Percentiles rank a stretch among this genome's conserved stretches.
These are phyloP conservation scores for Cladosporium sp. DNA, from an alignment of 2,329 filamentous ascomycete species.

Conservation along the genomic window DNA sequence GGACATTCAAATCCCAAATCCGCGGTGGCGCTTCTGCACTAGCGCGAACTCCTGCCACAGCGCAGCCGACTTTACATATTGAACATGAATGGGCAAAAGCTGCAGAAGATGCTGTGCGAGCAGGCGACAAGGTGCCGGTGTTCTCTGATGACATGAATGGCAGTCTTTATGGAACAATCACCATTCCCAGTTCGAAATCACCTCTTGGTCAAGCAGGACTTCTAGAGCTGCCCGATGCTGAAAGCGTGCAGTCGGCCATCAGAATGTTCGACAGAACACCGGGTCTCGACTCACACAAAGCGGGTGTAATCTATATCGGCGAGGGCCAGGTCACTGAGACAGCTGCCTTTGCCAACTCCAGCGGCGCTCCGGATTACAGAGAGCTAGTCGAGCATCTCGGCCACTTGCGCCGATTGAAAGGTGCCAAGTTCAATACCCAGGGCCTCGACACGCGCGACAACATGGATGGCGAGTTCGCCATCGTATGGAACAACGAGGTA, in stretches of 20 bases:
- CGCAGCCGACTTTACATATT: slow-evolving; percentile 9
- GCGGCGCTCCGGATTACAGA: slow-evolving; percentile 82
- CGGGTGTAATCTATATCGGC: slow-evolving; percentile 90
- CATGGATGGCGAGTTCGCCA: slow-evolving; percentile 79
- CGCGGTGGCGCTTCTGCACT: slow-evolving; percentile 3
- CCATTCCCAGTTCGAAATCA: slow-evolving; percentile 42
- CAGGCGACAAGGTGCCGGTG: slow-evolving; percentile 25
- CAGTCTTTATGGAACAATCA: slow-evolving; percentile 39
- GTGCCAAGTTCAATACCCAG: slow-evolving; percentile 86
- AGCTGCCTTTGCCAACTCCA: slow-evolving; percentile 82
- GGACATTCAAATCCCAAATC: slow-evolving; percentile 18
- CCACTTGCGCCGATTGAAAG: slow-evolving; percentile 73
- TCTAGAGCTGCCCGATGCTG: slow-evolving; percentile 67
- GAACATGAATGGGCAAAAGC: slow-evolving; percentile 8
- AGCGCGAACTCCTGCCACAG: slow-evolving; percentile 3
- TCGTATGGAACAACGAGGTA: slow-evolving; percentile 91
- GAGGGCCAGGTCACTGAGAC: slow-evolving; percentile 77
- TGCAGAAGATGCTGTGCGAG: neutral
- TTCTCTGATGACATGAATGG: slow-evolving; percentile 22
- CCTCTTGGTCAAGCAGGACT: slow-evolving; percentile 24
- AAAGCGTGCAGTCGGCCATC: slow-evolving; percentile 66
- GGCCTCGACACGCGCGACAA: slow-evolving; percentile 77
- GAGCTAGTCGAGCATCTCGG: slow-evolving; percentile 80
- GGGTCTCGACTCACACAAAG: slow-evolving; percentile 91
- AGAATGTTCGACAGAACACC: slow-evolving; percentile 80